Conservation (phyloP, 2,329 filamentous ascomycete genomes). For the Beauveria medogensis region DNA sequence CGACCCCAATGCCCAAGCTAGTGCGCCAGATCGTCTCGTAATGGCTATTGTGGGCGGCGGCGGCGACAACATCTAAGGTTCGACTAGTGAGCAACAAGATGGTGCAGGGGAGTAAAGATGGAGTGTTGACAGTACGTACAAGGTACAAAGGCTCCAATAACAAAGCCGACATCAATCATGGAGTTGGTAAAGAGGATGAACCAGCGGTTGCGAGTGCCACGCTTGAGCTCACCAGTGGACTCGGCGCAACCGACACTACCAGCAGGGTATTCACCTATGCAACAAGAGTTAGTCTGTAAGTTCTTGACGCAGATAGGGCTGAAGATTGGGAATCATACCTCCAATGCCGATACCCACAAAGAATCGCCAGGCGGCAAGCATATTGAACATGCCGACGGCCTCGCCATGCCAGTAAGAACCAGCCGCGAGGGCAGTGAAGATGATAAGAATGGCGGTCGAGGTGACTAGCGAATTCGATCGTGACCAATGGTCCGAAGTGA, state of each 20-base stretch:
- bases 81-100: background rate
- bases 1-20: slow-evolving; percentile 66
- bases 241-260: slow-evolving; percentile 81
- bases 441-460: slow-evolving; percentile 73
- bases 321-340: slow-evolving; percentile 29
- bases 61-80: slow-evolving; percentile 39
- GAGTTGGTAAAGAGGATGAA: slow-evolving; percentile 87
- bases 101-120: background rate
- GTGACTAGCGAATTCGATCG: slow-evolving; percentile 73
- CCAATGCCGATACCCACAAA: slow-evolving; percentile 76
- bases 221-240: slow-evolving; percentile 72
- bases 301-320: background rate
- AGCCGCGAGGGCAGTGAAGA: slow-evolving; percentile 74
- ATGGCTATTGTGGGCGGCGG: slow-evolving; percentile 51
- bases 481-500: slow-evolving; percentile 74
- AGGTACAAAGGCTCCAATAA: slow-evolving; percentile 71
- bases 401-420: slow-evolving; percentile 69
- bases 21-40: slow-evolving; percentile 74
- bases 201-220: slow-evolving; percentile 78
- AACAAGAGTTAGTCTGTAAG: background rate
- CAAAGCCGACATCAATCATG: slow-evolving; percentile 78
- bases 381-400: slow-evolving; percentile 62
- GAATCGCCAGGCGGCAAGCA: slow-evolving; percentile 75
- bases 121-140: slow-evolving; percentile 22
- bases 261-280: slow-evolving; percentile 62